phyloP scores from a whole-genome alignment of 2,329 filamentous ascomycete species.

The Alternaria arborescens region DNA sequence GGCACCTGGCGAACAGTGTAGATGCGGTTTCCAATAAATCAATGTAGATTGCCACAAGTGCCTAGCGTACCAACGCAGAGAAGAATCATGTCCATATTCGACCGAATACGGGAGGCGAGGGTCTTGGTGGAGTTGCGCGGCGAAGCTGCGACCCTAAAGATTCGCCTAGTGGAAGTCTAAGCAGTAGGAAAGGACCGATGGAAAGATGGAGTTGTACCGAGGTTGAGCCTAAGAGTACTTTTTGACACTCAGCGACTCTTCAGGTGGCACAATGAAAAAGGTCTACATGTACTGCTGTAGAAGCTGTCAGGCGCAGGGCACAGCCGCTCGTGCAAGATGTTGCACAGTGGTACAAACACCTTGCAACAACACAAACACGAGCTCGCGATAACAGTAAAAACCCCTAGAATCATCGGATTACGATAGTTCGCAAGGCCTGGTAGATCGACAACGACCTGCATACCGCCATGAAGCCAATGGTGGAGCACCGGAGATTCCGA shows the following conservation, averaged over 20 bases:
- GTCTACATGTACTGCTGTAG: not conserved
- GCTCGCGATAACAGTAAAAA: not conserved
- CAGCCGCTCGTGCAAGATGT: not conserved
- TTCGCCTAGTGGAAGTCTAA: not conserved
- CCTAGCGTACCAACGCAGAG: not conserved
- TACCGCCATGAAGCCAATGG: not conserved
- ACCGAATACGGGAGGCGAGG: constrained; percentile 2
- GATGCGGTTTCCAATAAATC: not conserved
- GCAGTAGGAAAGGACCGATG: not conserved
- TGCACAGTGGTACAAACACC: not conserved
- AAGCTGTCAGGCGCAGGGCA: not conserved
- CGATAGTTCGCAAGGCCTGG: not conserved
- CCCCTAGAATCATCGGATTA: not conserved
- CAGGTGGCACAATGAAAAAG: not conserved
- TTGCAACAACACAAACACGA: not conserved
- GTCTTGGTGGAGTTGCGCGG: not conserved
- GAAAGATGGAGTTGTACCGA: not conserved
- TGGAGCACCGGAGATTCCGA: not conserved
- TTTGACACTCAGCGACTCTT: not conserved
- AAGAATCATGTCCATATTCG: not conserved
- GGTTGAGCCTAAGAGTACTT: not conserved
- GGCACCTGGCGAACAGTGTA: not conserved
- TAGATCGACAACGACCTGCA: constrained; percentile 6
- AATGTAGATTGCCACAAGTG: not conserved
- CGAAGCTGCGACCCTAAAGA: not conserved